Conservation (phyloP, 192 early-diverging fungal species). For the Coemansia sp. region DNA sequence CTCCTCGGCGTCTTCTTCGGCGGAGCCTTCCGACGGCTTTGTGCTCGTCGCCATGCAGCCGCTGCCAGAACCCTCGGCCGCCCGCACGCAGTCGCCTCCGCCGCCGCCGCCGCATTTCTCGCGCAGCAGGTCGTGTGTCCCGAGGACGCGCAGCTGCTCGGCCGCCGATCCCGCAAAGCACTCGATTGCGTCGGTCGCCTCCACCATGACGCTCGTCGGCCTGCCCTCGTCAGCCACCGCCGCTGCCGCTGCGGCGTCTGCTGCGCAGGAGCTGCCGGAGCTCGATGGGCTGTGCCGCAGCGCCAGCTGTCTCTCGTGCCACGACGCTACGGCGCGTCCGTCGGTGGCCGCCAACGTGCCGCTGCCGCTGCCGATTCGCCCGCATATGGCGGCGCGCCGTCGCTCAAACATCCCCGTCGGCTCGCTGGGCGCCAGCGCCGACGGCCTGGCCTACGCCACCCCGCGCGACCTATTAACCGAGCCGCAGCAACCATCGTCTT, state of each 20-base stretch:
- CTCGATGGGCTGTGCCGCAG: conserved; percentile 35
- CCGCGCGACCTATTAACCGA: conserved; percentile 26
- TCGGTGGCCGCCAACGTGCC: conserved; percentile 32
- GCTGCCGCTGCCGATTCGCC: conserved; percentile 26
- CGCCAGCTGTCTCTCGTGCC: conserved; percentile 45
- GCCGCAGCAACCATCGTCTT: too few relatives aligned
- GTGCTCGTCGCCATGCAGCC: conserved; percentile 37
- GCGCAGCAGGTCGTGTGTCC: too few relatives aligned
- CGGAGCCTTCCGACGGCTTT: conserved; percentile 48
- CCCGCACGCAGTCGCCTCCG: conserved; percentile 21
- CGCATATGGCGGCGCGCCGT: conserved; percentile 26
- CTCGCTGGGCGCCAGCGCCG: conserved; percentile 18
- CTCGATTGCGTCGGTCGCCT: conserved; percentile 44
- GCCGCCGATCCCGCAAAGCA: conserved; percentile 20
- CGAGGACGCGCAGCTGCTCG: too few relatives aligned
- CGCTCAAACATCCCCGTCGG: conserved; percentile 40
- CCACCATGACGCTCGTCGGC: conserved; percentile 30
- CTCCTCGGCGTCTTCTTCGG: too few relatives aligned
- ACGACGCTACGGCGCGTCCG: conserved; percentile 36
- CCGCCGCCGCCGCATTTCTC: neutral
- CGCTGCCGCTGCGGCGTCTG: too few relatives aligned
- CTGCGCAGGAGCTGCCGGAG: too few relatives aligned
- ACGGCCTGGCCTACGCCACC: conserved; percentile 16
- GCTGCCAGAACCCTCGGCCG: conserved; percentile 39
- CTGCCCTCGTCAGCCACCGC: conserved; percentile 19